Conservation (phyloP, 2,329 filamentous ascomycete genomes). For the Dendryphion nanum region DNA sequence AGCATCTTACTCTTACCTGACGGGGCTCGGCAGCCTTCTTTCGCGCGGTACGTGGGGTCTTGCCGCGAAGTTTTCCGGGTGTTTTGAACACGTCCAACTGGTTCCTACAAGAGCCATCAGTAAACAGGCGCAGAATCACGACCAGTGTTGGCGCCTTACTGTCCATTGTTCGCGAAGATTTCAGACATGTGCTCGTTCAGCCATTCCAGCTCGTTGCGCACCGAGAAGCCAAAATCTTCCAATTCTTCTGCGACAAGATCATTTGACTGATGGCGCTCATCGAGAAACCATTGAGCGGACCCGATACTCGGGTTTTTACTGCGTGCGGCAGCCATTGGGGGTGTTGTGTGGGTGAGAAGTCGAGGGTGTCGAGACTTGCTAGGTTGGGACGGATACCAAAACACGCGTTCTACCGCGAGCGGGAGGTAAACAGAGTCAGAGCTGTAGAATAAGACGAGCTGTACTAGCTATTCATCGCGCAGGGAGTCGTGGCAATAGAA, state of each 20-base stretch:
- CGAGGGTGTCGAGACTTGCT: conserved; percentile 5
- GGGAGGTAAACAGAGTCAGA: not conserved
- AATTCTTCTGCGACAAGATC: conserved; percentile 77
- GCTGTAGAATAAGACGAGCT: not conserved
- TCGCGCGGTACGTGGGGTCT: conserved; percentile 71
- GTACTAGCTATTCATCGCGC: conserved; percentile 14
- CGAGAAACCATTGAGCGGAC: conserved; percentile 78
- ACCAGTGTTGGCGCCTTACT: conserved; percentile 60
- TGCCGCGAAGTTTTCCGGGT: conserved; percentile 77
- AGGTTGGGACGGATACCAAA: conserved; percentile 9
- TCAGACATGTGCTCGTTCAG: conserved; percentile 98
- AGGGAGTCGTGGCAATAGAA: conserved; percentile 3
- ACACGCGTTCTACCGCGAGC: conserved; percentile 22
- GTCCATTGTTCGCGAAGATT: conserved; percentile 81
- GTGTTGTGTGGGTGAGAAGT: conserved; percentile 6
- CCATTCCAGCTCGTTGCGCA: conserved; percentile 94
- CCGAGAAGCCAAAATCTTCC: conserved; percentile 91
- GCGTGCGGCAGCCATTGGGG: conserved; percentile 31
- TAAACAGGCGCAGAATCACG: conserved; percentile 3
- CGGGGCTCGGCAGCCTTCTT: conserved; percentile 61
- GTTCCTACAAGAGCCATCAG: conserved; percentile 60
- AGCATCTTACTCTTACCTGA: conserved; percentile 50
- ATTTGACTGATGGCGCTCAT: conserved; percentile 76
- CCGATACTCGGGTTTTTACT: conserved; percentile 60
- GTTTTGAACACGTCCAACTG: conserved; percentile 96